Evolutionary conservation across 2,329 filamentous ascomycete genomes (phyloP), one percentile per base, ranked within the genome.

Genomic region (Trichoderma hamatum): DNA sequence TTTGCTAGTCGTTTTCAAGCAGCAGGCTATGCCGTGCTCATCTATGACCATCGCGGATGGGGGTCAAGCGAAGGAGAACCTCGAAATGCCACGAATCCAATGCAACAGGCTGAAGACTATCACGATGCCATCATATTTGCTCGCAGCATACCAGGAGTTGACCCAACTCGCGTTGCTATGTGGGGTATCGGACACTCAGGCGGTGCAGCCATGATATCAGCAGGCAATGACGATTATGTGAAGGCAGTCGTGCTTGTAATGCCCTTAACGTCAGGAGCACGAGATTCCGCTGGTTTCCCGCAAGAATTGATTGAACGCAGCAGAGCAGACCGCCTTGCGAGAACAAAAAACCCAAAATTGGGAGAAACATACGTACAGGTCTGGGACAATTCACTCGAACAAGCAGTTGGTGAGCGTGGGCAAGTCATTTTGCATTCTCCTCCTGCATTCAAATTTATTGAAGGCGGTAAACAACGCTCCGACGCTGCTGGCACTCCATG

Each of bases 111-210:
- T 13, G 54, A 56, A 7, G 54, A 56, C 24, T 56, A 56, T 11
- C 54, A 56, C 21, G 56, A 59, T 10, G 56, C 56, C 4, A 16
- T 39, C 36, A 59, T 59, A 36, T 59, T 39, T 43, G n/a, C 56
- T 16, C 56, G 56, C 13, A 39, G 21, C 3, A 7, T 59, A 19
- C 14, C 34, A 26, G 56, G 56, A 19, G 28, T 59, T 19, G 34
- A 59, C 9, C 9, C 24, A 19, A 36, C 16, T 19, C 34, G 32
- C 16, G 14, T 59, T 28, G 56, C 56, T 16, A 59, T 59, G 32
- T 59, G 56, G 56, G 56, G 56, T 39, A 59, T 59, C 24, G 56
- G 56, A n/a, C 56, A 39, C 14, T 59, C 56, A 5, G 56, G 54
- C 24, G 56, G 56, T 26, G 56, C 56, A 39, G 21, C 56, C 13